Evolutionary conservation across 768 basidiomycete species (phyloP).

Genomic region (Mycena vulgaris): DNA sequence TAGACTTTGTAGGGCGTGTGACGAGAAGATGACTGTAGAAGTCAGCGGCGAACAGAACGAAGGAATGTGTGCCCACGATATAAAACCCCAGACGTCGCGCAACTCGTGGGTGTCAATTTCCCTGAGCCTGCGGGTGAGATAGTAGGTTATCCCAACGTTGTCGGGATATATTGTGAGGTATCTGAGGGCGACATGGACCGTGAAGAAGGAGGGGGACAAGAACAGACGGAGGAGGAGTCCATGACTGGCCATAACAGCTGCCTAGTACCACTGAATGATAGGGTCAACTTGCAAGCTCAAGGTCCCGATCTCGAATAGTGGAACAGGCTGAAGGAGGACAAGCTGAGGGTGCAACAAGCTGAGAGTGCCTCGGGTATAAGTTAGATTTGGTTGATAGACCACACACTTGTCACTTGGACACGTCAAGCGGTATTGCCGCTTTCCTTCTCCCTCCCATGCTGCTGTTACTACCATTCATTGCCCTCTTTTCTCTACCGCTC

Average conservation of each 20-base stretch:
- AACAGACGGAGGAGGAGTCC: constrained; percentile 92
- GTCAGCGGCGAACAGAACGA: constrained; percentile 31
- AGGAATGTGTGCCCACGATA: constrained; percentile 70
- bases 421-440: no score
- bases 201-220: constrained; percentile 93
- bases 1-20: constrained; percentile 91
- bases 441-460: constrained; percentile 41
- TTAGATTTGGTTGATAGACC: no score
- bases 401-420: no score
- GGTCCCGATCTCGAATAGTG: no score
- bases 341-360: no score
- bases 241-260: constrained; percentile 73
- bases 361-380: no score
- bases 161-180: constrained; percentile 88
- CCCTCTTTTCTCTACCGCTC: constrained; percentile 46
- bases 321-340: no score
- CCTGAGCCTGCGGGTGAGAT: constrained; percentile 82
- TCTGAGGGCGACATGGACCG: constrained; percentile 92
- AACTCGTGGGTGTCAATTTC: constrained; percentile 80
- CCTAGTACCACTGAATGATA: not conserved
- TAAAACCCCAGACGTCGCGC: constrained; percentile 90
- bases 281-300: constrained; percentile 8
- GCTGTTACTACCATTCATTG: constrained; percentile 47
- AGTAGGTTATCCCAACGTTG: constrained; percentile 94
- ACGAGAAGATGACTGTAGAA: constrained; percentile 89